Percentiles rank a stretch among this genome's conserved stretches.
Evolutionary conservation across 83 land plant species (phyloP).

Genomic region (Diphasiastrum complanatum): DNA sequence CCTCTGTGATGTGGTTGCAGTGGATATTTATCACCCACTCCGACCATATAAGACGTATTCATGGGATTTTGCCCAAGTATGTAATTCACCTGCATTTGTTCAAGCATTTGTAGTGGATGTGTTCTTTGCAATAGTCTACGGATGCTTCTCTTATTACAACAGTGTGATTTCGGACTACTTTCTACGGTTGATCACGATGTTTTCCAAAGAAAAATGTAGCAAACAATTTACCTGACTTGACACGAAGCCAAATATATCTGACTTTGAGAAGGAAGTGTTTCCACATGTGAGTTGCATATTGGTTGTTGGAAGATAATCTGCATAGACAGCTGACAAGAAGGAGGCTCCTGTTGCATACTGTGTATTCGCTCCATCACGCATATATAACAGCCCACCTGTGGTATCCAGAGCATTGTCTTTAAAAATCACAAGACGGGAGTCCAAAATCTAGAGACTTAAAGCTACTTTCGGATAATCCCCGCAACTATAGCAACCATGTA

Average conservation of each 20-base stretch:
- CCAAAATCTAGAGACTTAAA: too few relatives aligned
- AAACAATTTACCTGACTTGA: constrained; percentile 39
- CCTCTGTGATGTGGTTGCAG: constrained; percentile 75
- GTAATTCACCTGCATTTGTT: constrained; percentile 61
- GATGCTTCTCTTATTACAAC: too few relatives aligned
- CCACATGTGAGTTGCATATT: constrained; percentile 48
- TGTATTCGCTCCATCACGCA: constrained; percentile 78
- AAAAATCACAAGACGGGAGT: too few relatives aligned
- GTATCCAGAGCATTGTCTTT: not conserved
- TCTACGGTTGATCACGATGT: too few relatives aligned
- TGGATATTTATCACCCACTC: constrained; percentile 55
- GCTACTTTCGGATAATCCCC: too few relatives aligned
- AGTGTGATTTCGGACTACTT: too few relatives aligned
- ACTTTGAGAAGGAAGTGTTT: constrained; percentile 20
- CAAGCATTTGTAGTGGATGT: too few relatives aligned
- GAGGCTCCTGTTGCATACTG: constrained; percentile 64
- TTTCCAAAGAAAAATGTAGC: too few relatives aligned
- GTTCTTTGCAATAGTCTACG: too few relatives aligned
- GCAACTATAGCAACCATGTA: too few relatives aligned
- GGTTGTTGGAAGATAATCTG: constrained; percentile 35
- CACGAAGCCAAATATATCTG: constrained; percentile 43
- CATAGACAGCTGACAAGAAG: constrained; percentile 40
- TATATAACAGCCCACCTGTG: constrained; percentile 61
- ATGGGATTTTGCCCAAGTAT: constrained; percentile 61
- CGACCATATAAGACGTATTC: constrained; percentile 83